Evolutionary conservation across 495 filamentous ascomycete species (phyloP).

Genomic region (Penicillium antarcticum): DNA sequence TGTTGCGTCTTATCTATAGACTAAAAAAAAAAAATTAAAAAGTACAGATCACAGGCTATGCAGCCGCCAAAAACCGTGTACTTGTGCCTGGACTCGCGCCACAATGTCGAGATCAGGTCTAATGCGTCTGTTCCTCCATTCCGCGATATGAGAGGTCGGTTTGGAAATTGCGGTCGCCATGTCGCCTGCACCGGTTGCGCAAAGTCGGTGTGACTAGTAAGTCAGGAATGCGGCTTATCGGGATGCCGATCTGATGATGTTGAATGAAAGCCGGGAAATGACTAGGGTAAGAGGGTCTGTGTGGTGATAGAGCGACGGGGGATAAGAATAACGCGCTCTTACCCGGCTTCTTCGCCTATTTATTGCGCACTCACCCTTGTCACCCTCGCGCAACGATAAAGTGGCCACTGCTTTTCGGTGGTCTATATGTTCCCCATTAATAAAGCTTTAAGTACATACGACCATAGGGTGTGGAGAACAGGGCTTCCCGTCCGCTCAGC

Average conservation of each 20-base stretch:
- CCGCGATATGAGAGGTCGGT: conserved; percentile 49
- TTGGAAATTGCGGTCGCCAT: conserved; percentile 57
- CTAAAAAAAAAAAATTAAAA: background rate
- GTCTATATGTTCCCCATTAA: too few species aligned
- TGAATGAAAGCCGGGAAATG: conserved; percentile 33
- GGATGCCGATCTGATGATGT: conserved; percentile 22
- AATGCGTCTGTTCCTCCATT: background rate
- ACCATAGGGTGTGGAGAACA: too few species aligned
- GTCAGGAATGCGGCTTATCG: conserved; percentile 25
- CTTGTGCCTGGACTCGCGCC: background rate
- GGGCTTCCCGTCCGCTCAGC: too few species aligned
- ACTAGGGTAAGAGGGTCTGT: too few species aligned
- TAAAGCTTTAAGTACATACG: too few species aligned
- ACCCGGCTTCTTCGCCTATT: too few species aligned
- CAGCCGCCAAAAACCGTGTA: conserved; percentile 8
- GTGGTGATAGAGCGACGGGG: too few species aligned
- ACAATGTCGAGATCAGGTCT: background rate
- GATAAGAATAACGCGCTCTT: too few species aligned
- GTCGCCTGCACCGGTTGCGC: conserved; percentile 19
- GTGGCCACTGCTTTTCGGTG: too few species aligned
- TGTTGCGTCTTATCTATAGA: background rate
- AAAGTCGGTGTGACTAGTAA: conserved; percentile 15
- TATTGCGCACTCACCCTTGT: too few species aligned
- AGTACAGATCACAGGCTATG: too few species aligned
- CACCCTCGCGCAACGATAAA: too few species aligned